Base-by-base conservation (phyloP, 345 rosid species). In the Lepidium didymum region DNA sequence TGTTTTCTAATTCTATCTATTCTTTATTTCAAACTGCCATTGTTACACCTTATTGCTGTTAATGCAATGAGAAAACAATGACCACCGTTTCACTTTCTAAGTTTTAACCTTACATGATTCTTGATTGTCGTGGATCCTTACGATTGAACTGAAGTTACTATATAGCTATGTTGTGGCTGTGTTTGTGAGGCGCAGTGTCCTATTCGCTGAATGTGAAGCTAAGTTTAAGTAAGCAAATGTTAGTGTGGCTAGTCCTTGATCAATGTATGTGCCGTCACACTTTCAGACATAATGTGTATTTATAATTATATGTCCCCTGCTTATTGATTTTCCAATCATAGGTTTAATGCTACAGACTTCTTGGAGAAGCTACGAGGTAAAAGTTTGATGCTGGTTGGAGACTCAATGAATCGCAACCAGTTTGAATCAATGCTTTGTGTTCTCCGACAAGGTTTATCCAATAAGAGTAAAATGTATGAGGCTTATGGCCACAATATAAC, bases 261-360 rank as follows among this genome's bases (percentile, higher is more conserved):
- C 36, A 43, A 27, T 65, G 50, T 41, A 66, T 1, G 16, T 40
- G 25, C 65, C 29, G 31, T 57, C 6, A 35, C 47, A 14, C 31
- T 23, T 59, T 19, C 8, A 35, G 38, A 14, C 4, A 27, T 59
- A 40, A 5, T 57, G 37, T 51, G 34, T 12, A 0, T 7, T 56
- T 64, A 16, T 33, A 10, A 33, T 25, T 19, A 2, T 31, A 0
- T 33, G n/a, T 34, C 5, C 29, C 38, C 4, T 56, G 67, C 37
- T 59, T 52, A 60, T 44, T 13, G 64, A 45, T 10, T 65, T 81
- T 83, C 70, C 70, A 68, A 72, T 79, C 56, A 74, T 75, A 90
- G 98, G 96, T 88, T 94, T 74, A 94, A 94, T 82, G 97, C 92
- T 55, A 80, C 95, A 80, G 95, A 94, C 84, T 88, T 91, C 80